Evolutionary conservation across 2,329 filamentous ascomycete species (phyloP).

Genomic region (Ophiostoma sp.): DNA sequence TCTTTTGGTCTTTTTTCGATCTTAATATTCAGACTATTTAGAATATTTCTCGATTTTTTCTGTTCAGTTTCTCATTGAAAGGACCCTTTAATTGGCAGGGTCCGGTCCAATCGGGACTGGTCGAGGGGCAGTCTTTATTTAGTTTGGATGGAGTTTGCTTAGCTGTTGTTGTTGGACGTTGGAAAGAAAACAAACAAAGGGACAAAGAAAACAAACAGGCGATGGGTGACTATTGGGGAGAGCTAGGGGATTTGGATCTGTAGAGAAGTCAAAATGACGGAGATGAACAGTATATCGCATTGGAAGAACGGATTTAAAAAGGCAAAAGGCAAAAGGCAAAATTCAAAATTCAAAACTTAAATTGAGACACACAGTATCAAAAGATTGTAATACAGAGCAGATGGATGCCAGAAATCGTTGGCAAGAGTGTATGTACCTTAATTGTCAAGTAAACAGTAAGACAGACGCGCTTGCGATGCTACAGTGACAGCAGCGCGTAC

Average conservation of each 20-base stretch:
- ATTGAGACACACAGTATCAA: neutral
- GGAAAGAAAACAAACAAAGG: conserved; percentile 1
- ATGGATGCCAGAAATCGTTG: neutral
- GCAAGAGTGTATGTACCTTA: neutral
- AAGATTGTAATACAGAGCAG: too few species aligned
- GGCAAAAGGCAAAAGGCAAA: too few species aligned
- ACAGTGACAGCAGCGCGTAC: conserved; percentile 10
- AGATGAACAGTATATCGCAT: neutral
- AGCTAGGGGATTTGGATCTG: neutral
- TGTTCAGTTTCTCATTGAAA: neutral
- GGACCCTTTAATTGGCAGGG: neutral
- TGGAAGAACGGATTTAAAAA: too few species aligned
- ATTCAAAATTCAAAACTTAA: too few species aligned
- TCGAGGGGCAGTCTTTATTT: conserved; percentile 5
- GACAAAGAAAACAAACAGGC: neutral
- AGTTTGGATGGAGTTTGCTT: conserved; percentile 1
- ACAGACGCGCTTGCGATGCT: neutral
- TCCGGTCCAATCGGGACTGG: conserved; percentile 3
- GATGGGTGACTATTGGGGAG: neutral
- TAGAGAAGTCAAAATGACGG: neutral
- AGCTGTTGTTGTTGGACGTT: conserved; percentile 9
- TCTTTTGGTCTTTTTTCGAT: neutral
- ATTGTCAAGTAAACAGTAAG: neutral
- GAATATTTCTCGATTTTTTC: neutral
- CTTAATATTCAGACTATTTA: neutral